A percentile compares a stretch with the other conserved stretches of the same genome.
Evolutionary conservation across 768 basidiomycete genomes (phyloP).

Genomic region (Suillus tomentosus): DNA sequence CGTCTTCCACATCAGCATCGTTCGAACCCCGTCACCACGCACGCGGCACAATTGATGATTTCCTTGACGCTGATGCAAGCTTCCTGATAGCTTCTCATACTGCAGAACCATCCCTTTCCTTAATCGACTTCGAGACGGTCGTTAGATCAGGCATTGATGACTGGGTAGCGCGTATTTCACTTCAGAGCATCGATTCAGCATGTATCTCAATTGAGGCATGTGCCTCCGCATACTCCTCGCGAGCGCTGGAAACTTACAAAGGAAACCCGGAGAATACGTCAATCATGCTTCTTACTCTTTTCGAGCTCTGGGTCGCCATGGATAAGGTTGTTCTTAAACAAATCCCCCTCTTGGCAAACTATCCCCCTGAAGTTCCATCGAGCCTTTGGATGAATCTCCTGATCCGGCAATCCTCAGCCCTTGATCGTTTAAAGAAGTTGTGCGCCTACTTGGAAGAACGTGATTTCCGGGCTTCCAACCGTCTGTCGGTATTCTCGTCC

Average conservation of each 20-base stretch:
- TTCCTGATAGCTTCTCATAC: conserved; percentile 18
- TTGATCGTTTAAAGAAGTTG: conserved; percentile 32
- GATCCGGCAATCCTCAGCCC: conserved; percentile 27
- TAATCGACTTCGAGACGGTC: conserved; percentile 41
- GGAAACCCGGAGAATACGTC: conserved; percentile 43
- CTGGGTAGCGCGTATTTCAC: conserved; percentile 32
- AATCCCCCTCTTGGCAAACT: conserved; percentile 32
- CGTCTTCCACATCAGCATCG: neutral
- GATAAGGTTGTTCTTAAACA: conserved; percentile 26
- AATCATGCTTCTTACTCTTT: conserved; percentile 40
- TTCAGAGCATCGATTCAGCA: conserved; percentile 12
- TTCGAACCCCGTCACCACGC: conserved; percentile 14
- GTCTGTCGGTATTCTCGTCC: conserved; percentile 38
- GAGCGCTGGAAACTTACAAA: conserved; percentile 29
- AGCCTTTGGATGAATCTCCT: conserved; percentile 30
- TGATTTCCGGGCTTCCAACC: conserved; percentile 16
- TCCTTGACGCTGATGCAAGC: conserved; percentile 17
- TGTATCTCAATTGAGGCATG: conserved; percentile 25
- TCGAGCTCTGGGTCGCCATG: conserved; percentile 41
- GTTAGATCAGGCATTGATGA: conserved; percentile 33
- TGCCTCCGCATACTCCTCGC: conserved; percentile 28
- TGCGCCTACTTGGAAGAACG: conserved; percentile 37
- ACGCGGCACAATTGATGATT: conserved; percentile 22
- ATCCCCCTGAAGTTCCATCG: conserved; percentile 36
- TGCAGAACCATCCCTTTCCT: conserved; percentile 19